Conservation (phyloP, 2,329 filamentous ascomycete genomes). For the Clonostachys rosea region DNA sequence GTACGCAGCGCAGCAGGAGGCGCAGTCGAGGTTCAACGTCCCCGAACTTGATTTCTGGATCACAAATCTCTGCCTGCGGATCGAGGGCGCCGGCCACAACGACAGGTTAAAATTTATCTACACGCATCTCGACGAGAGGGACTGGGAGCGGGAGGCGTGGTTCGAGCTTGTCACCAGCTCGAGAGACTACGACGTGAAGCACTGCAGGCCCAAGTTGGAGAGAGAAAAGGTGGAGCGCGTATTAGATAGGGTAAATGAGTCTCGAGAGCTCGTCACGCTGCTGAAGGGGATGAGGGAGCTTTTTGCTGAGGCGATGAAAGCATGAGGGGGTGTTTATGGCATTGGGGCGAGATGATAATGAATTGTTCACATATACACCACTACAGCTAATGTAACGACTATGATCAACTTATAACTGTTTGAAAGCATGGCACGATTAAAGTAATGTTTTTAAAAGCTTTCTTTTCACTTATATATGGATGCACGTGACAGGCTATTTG, state of each 20-base stretch:
- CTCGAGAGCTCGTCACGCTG: conserved; percentile 64
- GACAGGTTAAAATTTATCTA: conserved; percentile 90
- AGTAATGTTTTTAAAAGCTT: neutral
- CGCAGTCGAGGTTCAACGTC: conserved; percentile 82
- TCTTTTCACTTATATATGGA: neutral
- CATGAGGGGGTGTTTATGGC: conserved; percentile 18
- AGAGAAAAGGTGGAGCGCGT: conserved; percentile 72
- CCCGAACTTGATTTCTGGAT: conserved; percentile 97
- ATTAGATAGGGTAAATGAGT: conserved; percentile 77
- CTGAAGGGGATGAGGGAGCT: conserved; percentile 80
- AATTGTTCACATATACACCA: neutral
- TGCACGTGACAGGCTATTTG: neutral
- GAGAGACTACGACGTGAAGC: conserved; percentile 79
- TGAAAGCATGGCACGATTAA: neutral
- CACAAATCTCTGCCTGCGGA: conserved; percentile 78
- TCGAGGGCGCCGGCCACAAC: conserved; percentile 81
- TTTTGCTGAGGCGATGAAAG: conserved; percentile 64
- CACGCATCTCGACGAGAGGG: conserved; percentile 77
- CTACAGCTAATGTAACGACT: neutral
- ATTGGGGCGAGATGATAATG: neutral
- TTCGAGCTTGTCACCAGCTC: conserved; percentile 84
- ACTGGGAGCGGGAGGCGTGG: conserved; percentile 87
- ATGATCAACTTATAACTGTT: neutral
- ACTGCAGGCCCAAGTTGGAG: conserved; percentile 79
- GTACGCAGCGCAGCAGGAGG: conserved; percentile 70